These are phyloP conservation scores for Eutypa lata DNA, from an alignment of 2,329 filamentous ascomycete species.

Conservation along the genomic window DNA sequence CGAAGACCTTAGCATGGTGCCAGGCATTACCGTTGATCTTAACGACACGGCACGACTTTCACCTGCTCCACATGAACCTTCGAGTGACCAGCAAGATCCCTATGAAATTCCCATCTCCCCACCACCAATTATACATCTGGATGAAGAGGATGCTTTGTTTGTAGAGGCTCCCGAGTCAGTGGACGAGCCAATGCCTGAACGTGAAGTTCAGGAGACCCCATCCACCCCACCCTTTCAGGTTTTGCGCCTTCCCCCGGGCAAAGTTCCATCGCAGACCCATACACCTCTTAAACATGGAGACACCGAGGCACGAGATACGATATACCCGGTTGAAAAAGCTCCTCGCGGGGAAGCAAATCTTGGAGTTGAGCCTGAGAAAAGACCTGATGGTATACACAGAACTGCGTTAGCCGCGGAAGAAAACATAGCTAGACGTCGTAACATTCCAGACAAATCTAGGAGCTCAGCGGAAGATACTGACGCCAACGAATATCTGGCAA, in stretches of 20 bases:
- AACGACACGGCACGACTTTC: background rate
- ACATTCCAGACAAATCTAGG: too few relatives aligned
- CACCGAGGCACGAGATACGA: background rate
- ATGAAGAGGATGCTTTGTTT: background rate
- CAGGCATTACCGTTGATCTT: background rate
- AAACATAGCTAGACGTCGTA: too few relatives aligned
- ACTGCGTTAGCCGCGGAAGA: too few relatives aligned
- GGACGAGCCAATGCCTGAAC: background rate
- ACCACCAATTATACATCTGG: background rate
- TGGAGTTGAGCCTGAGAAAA: too few relatives aligned
- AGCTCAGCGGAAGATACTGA: too few relatives aligned
- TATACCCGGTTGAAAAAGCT: background rate
- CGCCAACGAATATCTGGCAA: too few relatives aligned
- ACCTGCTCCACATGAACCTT: background rate
- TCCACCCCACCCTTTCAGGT: background rate
- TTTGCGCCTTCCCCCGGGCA: too few relatives aligned
- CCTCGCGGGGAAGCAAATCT: background rate
- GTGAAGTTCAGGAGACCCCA: background rate
- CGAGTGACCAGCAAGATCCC: background rate
- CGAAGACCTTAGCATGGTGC: background rate
- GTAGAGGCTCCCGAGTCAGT: background rate
- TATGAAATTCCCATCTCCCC: background rate
- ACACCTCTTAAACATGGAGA: background rate
- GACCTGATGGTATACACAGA: too few relatives aligned
- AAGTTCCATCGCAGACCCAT: background rate